Percentiles rank a stretch among this genome's conserved stretches.
phyloP scores from a whole-genome alignment of 2,329 filamentous ascomycete species.

The Botrytis fabae region DNA sequence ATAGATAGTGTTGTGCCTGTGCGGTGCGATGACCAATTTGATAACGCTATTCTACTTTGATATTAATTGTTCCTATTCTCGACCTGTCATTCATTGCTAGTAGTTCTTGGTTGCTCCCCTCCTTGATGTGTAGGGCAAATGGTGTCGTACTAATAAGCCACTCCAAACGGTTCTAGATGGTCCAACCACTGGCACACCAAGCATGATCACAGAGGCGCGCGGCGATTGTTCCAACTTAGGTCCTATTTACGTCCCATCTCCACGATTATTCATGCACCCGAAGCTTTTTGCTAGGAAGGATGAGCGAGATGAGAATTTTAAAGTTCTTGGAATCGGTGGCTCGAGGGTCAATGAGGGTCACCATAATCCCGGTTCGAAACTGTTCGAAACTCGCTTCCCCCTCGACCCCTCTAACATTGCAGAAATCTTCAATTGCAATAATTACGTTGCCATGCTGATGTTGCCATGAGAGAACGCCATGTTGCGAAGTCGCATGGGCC shows the following conservation, averaged over 20 bases:
- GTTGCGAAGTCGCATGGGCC: conserved; percentile 8
- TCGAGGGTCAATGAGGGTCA: conserved; percentile 20
- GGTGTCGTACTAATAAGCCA: conserved; percentile 2
- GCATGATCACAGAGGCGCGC: conserved; percentile 22
- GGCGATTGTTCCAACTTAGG: conserved; percentile 22
- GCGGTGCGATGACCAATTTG: neutral
- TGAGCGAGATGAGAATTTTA: conserved; percentile 12
- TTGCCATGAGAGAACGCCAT: neutral
- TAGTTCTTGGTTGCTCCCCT: neutral
- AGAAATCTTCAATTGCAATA: conserved; percentile 26
- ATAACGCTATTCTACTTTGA: conserved; percentile 8
- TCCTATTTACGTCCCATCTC: conserved; percentile 20
- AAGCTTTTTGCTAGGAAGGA: conserved; percentile 7
- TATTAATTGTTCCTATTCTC: conserved; percentile 15
- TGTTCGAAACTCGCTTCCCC: conserved; percentile 25
- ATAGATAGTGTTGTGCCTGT: conserved; percentile 11
- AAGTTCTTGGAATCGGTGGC: conserved; percentile 15
- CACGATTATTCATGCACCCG: conserved; percentile 17
- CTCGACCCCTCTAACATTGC: conserved; percentile 20
- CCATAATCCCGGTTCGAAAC: conserved; percentile 20
- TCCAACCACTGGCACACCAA: conserved; percentile 15
- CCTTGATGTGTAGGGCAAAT: neutral
- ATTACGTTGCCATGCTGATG: neutral
- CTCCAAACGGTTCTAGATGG: conserved; percentile 13
- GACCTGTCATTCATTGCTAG: conserved; percentile 15